phyloP scores from a whole-genome alignment of 352 stramenopile genomes.

The Phytophthora podocarpi region DNA sequence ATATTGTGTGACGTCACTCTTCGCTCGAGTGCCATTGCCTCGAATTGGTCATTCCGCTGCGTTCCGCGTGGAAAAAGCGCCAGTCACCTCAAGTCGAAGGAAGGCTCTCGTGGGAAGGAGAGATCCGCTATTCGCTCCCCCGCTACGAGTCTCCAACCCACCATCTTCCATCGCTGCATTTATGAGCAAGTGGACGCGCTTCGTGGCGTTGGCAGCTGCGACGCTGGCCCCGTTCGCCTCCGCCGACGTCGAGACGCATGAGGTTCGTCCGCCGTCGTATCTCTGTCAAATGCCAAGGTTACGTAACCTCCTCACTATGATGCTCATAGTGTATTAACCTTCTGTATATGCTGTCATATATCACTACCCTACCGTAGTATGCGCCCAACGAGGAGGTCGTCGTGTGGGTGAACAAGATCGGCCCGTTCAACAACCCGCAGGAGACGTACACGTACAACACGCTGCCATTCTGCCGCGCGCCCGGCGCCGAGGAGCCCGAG shows the following conservation, averaged over 20 bases:
- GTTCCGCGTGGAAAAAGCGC: slow-evolving; percentile 13
- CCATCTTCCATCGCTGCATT: slow-evolving; percentile 1
- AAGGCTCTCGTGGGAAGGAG: too few species aligned
- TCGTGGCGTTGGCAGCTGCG: slow-evolving; percentile 27
- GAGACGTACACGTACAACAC: slow-evolving; percentile 99
- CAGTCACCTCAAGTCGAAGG: too few species aligned
- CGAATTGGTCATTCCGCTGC: slow-evolving; percentile 3
- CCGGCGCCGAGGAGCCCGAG: slow-evolving; percentile 87
- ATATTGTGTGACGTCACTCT: too few species aligned
- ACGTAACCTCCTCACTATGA: too few species aligned
- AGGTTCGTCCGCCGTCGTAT: slow-evolving; percentile 39
- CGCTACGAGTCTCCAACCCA: too few species aligned
- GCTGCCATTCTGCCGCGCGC: slow-evolving; percentile 96
- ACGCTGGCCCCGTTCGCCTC: slow-evolving; percentile 12
- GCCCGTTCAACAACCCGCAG: slow-evolving; percentile 97
- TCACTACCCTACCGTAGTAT: slow-evolving; percentile 50
- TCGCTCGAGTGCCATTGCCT: neutral
- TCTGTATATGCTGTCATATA: too few species aligned
- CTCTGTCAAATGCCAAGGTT: too few species aligned
- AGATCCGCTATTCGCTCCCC: too few species aligned
- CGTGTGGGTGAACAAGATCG: slow-evolving; percentile 98
- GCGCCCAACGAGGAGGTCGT: slow-evolving; percentile 76
- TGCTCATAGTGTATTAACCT: too few species aligned
- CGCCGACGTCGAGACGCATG: slow-evolving; percentile 64
- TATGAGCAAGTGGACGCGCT: slow-evolving; percentile 33